Evolutionary conservation across 345 rosid species (phyloP).

Genomic region (Eutrema yunnanense): DNA sequence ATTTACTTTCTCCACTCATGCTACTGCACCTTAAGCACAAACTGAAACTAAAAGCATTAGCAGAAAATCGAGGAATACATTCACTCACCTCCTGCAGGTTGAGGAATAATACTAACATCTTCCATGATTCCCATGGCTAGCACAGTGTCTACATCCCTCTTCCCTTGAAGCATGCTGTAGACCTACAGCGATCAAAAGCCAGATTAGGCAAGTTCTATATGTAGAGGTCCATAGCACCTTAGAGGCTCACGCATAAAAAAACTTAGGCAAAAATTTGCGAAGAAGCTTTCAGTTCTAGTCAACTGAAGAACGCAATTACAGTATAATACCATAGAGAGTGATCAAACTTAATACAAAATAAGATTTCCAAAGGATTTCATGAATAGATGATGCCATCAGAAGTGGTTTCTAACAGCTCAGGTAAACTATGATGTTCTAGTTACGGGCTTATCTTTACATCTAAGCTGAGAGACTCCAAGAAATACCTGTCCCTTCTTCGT

Average conservation of each 20-base stretch:
- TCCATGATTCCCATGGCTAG: slow-evolving; percentile 95
- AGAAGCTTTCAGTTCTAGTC: not conserved
- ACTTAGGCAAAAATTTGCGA: not conserved
- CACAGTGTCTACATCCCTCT: slow-evolving; percentile 88
- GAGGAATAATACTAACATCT: slow-evolving; percentile 92
- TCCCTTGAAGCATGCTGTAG: slow-evolving; percentile 93
- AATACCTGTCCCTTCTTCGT: slow-evolving; percentile 95
- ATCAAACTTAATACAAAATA: not conserved
- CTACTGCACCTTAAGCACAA: slow-evolving; percentile 1
- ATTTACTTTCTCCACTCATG: not conserved
- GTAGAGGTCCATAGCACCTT: not conserved
- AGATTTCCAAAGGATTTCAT: not conserved
- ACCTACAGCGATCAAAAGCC: slow-evolving; percentile 41
- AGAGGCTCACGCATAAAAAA: not conserved
- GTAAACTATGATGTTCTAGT: not conserved
- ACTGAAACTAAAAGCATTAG: slow-evolving; percentile 3
- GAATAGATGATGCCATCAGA: not conserved
- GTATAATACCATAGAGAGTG: not conserved
- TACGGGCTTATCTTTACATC: not conserved
- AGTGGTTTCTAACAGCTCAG: not conserved
- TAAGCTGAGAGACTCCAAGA: not conserved
- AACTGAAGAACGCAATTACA: not conserved
- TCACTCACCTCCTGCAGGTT: slow-evolving; percentile 88
- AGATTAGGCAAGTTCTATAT: not conserved
- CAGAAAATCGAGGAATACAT: not conserved